phyloP scores from a whole-genome alignment of 2,329 filamentous ascomycete genomes.

The Ceratocystis cacaofunesta region DNA sequence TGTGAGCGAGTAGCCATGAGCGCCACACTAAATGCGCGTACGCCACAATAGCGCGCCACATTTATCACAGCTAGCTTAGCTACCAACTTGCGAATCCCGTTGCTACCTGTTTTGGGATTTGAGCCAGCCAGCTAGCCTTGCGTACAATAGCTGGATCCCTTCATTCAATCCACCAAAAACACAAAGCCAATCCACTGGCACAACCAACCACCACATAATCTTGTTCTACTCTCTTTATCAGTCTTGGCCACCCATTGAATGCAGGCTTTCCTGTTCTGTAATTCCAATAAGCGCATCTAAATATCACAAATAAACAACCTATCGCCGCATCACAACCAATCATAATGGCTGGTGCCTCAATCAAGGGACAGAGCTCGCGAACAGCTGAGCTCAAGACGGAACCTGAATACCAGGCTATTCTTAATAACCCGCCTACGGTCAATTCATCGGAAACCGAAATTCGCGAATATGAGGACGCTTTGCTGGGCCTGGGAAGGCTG shows the following conservation, averaged over 20 bases:
- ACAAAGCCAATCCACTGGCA: neutral
- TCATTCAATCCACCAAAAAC: conserved; percentile 11
- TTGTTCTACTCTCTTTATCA: neutral
- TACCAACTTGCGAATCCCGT: conserved; percentile 15
- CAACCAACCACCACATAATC: neutral
- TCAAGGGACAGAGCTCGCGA: conserved; percentile 20
- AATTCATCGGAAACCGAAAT: conserved; percentile 64
- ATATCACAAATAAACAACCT: neutral
- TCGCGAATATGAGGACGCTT: conserved; percentile 77
- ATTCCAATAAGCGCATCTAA: neutral
- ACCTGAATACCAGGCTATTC: conserved; percentile 74
- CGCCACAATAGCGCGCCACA: neutral
- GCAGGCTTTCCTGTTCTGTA: neutral
- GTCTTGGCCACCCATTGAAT: neutral
- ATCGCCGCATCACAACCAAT: neutral
- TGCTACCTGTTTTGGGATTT: conserved; percentile 16
- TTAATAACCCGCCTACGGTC: conserved; percentile 68
- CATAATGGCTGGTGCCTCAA: conserved; percentile 55
- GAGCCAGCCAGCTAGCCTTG: conserved; percentile 15
- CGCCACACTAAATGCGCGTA: neutral
- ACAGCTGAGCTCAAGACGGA: conserved; percentile 48
- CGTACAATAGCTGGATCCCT: conserved; percentile 2
- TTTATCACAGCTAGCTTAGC: neutral
- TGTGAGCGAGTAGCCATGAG: too few species aligned
- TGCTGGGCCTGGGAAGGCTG: conserved; percentile 80